Evolutionary conservation across 2,329 filamentous ascomycete genomes (phyloP).

Genomic region (Rutstroemia sp.): DNA sequence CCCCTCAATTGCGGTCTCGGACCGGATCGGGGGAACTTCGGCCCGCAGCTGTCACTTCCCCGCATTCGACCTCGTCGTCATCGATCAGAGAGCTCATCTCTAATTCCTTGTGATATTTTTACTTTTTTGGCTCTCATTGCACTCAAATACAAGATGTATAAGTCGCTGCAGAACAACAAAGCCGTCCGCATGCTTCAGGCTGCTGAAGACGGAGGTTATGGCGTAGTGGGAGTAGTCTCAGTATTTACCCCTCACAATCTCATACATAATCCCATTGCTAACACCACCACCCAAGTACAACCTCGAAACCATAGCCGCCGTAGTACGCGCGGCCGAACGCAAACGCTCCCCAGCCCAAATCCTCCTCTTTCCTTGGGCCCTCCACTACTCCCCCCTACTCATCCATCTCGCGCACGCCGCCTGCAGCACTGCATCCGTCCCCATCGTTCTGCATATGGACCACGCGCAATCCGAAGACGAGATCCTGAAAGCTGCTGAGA

Average conservation of each 20-base stretch:
- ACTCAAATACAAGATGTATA: background rate
- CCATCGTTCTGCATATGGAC: constrained; percentile 57
- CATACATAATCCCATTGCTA: background rate
- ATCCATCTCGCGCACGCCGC: constrained; percentile 50
- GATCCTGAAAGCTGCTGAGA: constrained; percentile 48
- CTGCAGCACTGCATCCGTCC: constrained; percentile 47
- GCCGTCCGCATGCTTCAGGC: constrained; percentile 24
- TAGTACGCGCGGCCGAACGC: constrained; percentile 59
- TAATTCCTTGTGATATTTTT: no score
- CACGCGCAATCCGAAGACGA: constrained; percentile 51
- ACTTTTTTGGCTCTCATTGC: background rate
- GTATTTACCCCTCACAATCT: constrained; percentile 11
- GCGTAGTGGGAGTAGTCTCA: constrained; percentile 44
- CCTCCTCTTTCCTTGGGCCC: constrained; percentile 65
- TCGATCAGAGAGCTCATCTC: no score
- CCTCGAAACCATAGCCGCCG: constrained; percentile 61
- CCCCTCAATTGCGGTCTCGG: no score
- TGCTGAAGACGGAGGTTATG: constrained; percentile 47
- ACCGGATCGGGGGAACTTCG: no score
- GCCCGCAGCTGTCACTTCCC: no score
- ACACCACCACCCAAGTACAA: constrained; percentile 43
- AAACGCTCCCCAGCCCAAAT: constrained; percentile 60
- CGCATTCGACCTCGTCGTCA: no score
- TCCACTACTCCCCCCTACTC: constrained; percentile 49
- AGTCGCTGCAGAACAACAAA: constrained; percentile 1